A percentile compares a stretch with the other conserved stretches of the same genome.
These are phyloP conservation scores for Dipteronia dyeriana DNA, from an alignment of 345 rosid genomes.

Conservation along the genomic window DNA sequence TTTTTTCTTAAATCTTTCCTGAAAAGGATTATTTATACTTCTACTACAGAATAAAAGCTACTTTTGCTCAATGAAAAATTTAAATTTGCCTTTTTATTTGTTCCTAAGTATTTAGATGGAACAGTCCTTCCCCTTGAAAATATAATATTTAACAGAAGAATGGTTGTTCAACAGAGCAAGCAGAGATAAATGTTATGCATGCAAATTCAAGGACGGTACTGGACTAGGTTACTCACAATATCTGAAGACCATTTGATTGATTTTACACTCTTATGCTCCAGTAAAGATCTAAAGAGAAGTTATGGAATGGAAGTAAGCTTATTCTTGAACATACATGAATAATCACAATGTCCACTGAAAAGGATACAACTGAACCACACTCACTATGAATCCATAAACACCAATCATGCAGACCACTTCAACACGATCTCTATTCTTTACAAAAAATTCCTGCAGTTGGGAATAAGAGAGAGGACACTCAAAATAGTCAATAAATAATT, in stretches of 20 bases:
- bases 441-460: constrained; percentile 52
- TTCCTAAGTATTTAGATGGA: constrained; percentile 1
- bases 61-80: too few species aligned
- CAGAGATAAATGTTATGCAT: background rate
- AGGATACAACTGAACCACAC: constrained; percentile 55
- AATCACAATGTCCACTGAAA: background rate
- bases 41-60: background rate
- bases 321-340: background rate
- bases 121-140: background rate
- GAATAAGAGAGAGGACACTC: background rate
- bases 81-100: background rate
- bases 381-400: constrained; percentile 45
- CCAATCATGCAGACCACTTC: constrained; percentile 60
- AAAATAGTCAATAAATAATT: background rate
- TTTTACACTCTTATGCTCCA: constrained; percentile 43
- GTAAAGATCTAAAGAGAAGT: constrained; percentile 40
- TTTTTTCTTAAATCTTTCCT: too few species aligned
- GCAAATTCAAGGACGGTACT: background rate
- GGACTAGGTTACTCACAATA: constrained; percentile 36
- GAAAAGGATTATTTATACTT: too few species aligned
- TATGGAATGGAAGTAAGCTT: constrained; percentile 25
- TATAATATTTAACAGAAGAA: background rate
- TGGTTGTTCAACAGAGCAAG: background rate
- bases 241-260: constrained; percentile 48
- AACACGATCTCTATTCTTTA: constrained; percentile 48